These are phyloP conservation scores for Pythium chondricola DNA, from an alignment of 352 stramenopile genomes.

Conservation along the genomic window DNA sequence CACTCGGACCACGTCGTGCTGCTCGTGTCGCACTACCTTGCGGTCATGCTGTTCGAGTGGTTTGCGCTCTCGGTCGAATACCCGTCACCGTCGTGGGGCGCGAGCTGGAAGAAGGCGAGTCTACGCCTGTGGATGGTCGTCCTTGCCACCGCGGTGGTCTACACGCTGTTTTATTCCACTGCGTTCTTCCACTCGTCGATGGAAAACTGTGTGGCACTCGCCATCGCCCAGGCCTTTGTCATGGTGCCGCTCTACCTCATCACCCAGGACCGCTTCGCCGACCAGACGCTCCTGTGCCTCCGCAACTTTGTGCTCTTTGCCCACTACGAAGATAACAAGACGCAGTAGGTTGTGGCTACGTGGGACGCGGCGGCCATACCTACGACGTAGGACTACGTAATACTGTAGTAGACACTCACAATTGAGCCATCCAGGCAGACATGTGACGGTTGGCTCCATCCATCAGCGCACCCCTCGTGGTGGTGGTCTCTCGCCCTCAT, in stretches of 20 bases:
- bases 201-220: conserved; percentile 58
- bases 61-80: conserved; percentile 55
- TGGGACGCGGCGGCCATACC: too few species aligned
- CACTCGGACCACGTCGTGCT: conserved; percentile 78
- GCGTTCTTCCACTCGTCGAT: conserved; percentile 61
- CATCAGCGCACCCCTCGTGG: too few species aligned
- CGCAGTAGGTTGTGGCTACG: too few species aligned
- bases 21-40: conserved; percentile 65
- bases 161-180: conserved; percentile 65
- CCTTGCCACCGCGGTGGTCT: conserved; percentile 26
- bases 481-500: too few species aligned
- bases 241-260: conserved; percentile 65
- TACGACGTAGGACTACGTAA: too few species aligned
- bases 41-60: conserved; percentile 70
- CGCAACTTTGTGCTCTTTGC: conserved; percentile 55
- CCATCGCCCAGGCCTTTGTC: conserved; percentile 46
- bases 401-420: too few species aligned
- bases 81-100: conserved; percentile 2
- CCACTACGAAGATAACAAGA: conserved; percentile 5
- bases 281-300: conserved; percentile 37
- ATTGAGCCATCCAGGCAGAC: too few species aligned
- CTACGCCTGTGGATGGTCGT: conserved; percentile 43
- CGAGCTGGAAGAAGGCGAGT: conserved; percentile 41
- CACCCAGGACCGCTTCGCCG: conserved; percentile 51
- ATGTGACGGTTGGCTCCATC: too few species aligned